Evolutionary conservation across 2,329 filamentous ascomycete genomes (phyloP), one percentile per base, ranked within the genome.

Genomic region (Lecanoromycetidae sp.): DNA sequence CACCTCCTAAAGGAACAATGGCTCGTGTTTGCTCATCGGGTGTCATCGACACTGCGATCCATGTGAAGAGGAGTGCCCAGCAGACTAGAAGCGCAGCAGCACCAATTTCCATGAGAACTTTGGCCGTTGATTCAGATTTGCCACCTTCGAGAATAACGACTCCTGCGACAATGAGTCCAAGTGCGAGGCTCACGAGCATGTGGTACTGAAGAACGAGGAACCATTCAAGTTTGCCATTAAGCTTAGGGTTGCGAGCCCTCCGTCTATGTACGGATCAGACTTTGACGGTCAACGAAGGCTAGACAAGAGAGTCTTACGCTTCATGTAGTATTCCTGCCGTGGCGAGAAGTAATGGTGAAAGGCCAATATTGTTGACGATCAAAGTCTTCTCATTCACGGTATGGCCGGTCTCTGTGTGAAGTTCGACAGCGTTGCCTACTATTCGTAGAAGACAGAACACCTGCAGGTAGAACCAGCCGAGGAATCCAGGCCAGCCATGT

Each of bases 381-480:
- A 44, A 12, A 1, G 20, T 15, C 8, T 44, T 34, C 22, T 17
- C 20, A 10, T 37, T 44, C 13, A 3, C 36, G 1, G 20, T 35
- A 22, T 36, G 32, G 27, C 20, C 15, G 30, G 32, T 22, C 13
- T 51, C 46, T 25, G 9, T 34, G 20, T 49, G 22, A 17, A 49
- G 23, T 12, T 45, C 17, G 17, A 49, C 34, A 12, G 37, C 46
- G 15, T 46, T 40, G 46, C 47, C 53, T 51, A 52, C 15, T 39
- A 47, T 37, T 32, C 52, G 20, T 56, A 53, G 1, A 56, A 56
- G 4, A 56, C 55, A 20, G 47, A 55, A 10, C 56, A 56, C 20
- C 13, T 46, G 20, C 4, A 49, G 26, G 33, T 43, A 43, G 15
- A 50, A 37, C 47, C 47, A 51, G 3, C 46, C 49, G 4, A 51